phyloP scores from a whole-genome alignment of 225 moss, liverwort and hornwort genomes.

The Straminergon stramineum region DNA sequence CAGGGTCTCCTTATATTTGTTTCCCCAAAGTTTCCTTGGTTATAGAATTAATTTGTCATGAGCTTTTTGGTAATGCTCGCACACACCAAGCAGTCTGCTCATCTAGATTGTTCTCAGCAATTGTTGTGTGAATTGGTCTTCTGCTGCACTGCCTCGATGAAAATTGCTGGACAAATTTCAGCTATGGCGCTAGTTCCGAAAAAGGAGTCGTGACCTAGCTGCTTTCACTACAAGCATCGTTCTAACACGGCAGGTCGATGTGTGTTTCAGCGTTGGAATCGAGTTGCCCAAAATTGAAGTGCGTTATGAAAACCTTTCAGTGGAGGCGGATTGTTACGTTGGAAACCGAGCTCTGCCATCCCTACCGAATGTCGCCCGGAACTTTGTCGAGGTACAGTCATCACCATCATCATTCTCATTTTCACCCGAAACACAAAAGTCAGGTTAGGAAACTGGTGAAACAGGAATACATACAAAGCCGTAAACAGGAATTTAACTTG shows the following conservation, averaged over 20 bases:
- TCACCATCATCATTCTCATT: not conserved
- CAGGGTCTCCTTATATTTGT: not conserved
- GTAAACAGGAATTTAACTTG: not conserved
- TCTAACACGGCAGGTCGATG: not conserved
- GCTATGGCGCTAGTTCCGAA: not conserved
- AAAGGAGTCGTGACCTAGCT: not conserved
- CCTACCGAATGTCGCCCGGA: conserved; percentile 38
- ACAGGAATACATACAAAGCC: not conserved
- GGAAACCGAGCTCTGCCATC: conserved; percentile 53
- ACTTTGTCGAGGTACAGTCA: conserved; percentile 36
- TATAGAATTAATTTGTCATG: not conserved
- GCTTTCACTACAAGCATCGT: not conserved
- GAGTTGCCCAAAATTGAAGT: conserved; percentile 57
- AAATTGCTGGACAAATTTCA: not conserved
- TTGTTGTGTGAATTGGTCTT: not conserved
- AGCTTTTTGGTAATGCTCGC: not conserved
- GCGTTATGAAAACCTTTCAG: conserved; percentile 52
- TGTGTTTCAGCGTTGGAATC: conserved; percentile 53
- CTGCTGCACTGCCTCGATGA: not conserved
- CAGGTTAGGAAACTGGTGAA: not conserved
- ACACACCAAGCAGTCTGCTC: not conserved
- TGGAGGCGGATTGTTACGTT: conserved; percentile 45
- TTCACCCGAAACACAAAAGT: not conserved
- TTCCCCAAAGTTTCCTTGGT: not conserved
- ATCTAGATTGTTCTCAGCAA: not conserved